phyloP scores from a whole-genome alignment of 2,329 filamentous ascomycete species.

The Alternaria infectoria region DNA sequence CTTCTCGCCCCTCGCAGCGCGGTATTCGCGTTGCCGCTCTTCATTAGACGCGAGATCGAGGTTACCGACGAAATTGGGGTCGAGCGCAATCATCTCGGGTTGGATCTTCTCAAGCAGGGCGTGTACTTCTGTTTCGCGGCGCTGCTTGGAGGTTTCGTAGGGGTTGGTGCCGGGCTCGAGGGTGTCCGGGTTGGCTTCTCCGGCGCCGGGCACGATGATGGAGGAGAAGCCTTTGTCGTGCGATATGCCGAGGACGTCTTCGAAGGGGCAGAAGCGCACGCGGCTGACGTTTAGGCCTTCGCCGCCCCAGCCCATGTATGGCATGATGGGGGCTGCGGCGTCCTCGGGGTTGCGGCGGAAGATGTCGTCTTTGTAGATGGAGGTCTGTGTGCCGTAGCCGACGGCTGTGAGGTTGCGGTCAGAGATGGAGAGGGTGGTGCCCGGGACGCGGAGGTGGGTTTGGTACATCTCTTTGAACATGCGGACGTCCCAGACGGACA shows the following conservation, averaged over 20 bases:
- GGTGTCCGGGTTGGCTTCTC: slow-evolving; percentile 94
- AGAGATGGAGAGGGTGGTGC: slow-evolving; percentile 83
- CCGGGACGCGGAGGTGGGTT: slow-evolving; percentile 76
- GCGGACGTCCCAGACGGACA: slow-evolving; percentile 95
- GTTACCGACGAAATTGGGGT: slow-evolving; percentile 89
- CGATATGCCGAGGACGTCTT: slow-evolving; percentile 86
- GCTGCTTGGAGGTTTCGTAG: slow-evolving; percentile 90
- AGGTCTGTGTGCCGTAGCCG: slow-evolving; percentile 87
- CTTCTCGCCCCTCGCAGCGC: slow-evolving; percentile 73
- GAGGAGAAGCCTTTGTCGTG: slow-evolving; percentile 88
- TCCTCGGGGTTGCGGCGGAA: slow-evolving; percentile 77
- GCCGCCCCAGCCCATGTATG: slow-evolving; percentile 92
- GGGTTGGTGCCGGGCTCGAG: slow-evolving; percentile 81
- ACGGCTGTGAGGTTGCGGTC: slow-evolving; percentile 88
- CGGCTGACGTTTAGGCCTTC: slow-evolving; percentile 82
- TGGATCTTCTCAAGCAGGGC: slow-evolving; percentile 90
- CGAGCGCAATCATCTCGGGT: slow-evolving; percentile 94
- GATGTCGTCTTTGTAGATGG: slow-evolving; percentile 82
- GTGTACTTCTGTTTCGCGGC: slow-evolving; percentile 91
- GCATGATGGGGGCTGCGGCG: slow-evolving; percentile 74
- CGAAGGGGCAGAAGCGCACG: slow-evolving; percentile 90
- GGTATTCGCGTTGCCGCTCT: slow-evolving; percentile 74
- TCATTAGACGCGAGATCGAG: slow-evolving; percentile 81
- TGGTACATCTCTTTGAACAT: slow-evolving; percentile 95
- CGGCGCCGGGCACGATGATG: slow-evolving; percentile 90